Evolutionary conservation across 768 basidiomycete genomes (phyloP), one percentile per base, ranked within the genome.

Genomic region (Butyriboletus loyo): DNA sequence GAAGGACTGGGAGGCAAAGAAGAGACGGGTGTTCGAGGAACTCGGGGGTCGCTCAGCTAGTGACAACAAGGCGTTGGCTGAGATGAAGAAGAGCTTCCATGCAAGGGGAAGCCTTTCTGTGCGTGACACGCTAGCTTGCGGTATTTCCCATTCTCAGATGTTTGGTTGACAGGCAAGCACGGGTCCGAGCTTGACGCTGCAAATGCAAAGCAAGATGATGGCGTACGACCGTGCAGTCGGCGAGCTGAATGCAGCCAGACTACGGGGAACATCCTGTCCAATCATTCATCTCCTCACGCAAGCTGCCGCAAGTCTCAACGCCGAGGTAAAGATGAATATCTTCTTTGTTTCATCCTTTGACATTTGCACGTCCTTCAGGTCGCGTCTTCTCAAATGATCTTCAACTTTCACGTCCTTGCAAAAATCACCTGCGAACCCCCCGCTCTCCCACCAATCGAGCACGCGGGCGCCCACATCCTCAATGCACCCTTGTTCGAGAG

Each of bases 201-300:
- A 91, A 64, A 89, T 89, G 86, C 93, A 95, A 69, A 84, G 80
- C 70, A 91, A 90, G 72, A 94, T 98, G 94, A 92, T 98, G 88
- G 86, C 84, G 13, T 99, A 98, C 67, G 90, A 95, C 74, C 83
- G 84, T 43, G 85, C 89, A 30, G 75, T 98, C 38, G 75, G 80
- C 7, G 84, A 90, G 22, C 74, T 98, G 46, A 94, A 97, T 72
- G 70, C 76, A 35, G 81, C 89, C 1, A 76, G 93, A 38, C 72
- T 86, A 17, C 81, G 85, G 3, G 86, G 83, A 17, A 83, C 77
- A 6, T 90, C 86, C 2, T 92, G 79, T 67, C 89, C 90, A 7
- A 77, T 93, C 54, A 72, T 92, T 8, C 87, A 91, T 59, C 73
- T 83, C 1, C 76, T 92, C 38, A 79, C 83, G 39, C 79, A 87